phyloP scores from a whole-genome alignment of 768 basidiomycete species.

The Crassisporium funariophilum region DNA sequence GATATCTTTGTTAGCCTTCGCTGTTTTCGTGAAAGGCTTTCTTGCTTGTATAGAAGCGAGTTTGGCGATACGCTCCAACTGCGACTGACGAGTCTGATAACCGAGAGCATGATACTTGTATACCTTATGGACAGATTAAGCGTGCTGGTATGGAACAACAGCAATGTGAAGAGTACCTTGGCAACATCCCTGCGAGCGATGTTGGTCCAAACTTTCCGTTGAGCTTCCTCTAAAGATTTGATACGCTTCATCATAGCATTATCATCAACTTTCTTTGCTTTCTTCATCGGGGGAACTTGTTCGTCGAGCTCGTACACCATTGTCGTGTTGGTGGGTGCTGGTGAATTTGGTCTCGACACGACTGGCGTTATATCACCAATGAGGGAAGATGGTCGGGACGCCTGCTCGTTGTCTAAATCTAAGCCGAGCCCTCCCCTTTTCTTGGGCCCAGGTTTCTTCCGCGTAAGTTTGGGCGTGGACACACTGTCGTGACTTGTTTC shows the following conservation, averaged over 20 bases:
- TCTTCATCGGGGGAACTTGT: conserved; percentile 66
- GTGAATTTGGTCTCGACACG: conserved; percentile 72
- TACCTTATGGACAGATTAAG: conserved; percentile 47
- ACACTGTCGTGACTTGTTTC: conserved; percentile 64
- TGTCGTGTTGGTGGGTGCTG: conserved; percentile 55
- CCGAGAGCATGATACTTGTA: conserved; percentile 76
- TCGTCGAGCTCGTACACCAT: conserved; percentile 77
- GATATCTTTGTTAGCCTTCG: conserved; percentile 79
- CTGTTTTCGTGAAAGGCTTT: conserved; percentile 70
- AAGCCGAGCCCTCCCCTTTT: conserved; percentile 58
- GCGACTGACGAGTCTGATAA: conserved; percentile 64
- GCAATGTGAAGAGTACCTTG: conserved; percentile 50
- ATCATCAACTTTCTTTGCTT: conserved; percentile 78
- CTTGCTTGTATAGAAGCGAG: conserved; percentile 78
- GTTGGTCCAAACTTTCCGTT: conserved; percentile 88
- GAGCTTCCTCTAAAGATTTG: conserved; percentile 78
- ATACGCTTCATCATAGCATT: conserved; percentile 71
- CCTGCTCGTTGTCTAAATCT: conserved; percentile 53
- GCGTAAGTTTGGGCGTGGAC: conserved; percentile 51
- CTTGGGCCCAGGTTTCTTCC: conserved; percentile 57
- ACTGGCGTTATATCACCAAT: conserved; percentile 73
- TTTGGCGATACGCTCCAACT: conserved; percentile 75
- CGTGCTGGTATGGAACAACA: background rate
- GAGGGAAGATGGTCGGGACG: conserved; percentile 55
- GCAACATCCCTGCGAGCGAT: conserved; percentile 84